Base-by-base conservation (phyloP, 2,329 filamentous ascomycete genomes). In the Cercospora sp. region DNA sequence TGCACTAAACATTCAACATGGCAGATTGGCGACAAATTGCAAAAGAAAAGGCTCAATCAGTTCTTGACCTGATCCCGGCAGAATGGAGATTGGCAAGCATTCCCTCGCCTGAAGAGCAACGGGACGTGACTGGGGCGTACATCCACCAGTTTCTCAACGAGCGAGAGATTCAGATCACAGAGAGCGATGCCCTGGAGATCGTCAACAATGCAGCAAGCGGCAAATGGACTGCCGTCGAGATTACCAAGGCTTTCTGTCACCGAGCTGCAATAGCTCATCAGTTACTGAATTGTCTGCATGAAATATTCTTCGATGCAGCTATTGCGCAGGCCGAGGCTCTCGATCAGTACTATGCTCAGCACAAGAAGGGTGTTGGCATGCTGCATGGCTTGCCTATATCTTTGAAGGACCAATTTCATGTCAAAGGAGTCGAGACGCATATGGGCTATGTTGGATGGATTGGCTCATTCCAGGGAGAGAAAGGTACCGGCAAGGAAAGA, bases 401-500 rank as follows among this genome's bases (percentile, higher is more conserved):
- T 26, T 70, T 84, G 30, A 85, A 84, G 67, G 83, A 85, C 68
- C 83, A 84, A 65, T 84, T 84, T 72, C 81, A 84, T 65, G 79
- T 84, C 67, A 75, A 79, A 63, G 81, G 79, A n/a, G 80, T 82
- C 32, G 82, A 84, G 63, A 84, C 81, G 37, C 78, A 77, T 1
- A 80, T 90, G 82, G 88, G 87, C 12, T 90, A 89, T 73, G 81
- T 89, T 26, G 87, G 88, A n/a, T 88, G 87, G 84, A 85, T 90
- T n/a, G 85, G 84, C 6, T 86, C 85, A 0, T 86, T 88, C 70
- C 79, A 89, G 77, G 87, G 85, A 61, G 79, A 82, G 51, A 83
- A 83, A 67, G 82, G 80, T 3, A 85, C 80, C 67, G 83, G 81
- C 34, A 85, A 80, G 74, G 86, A 80, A 79, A 79, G 78, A 76